Evolutionary conservation across 2,329 filamentous ascomycete genomes (phyloP).

Genomic region (Aspergillus hortae): DNA sequence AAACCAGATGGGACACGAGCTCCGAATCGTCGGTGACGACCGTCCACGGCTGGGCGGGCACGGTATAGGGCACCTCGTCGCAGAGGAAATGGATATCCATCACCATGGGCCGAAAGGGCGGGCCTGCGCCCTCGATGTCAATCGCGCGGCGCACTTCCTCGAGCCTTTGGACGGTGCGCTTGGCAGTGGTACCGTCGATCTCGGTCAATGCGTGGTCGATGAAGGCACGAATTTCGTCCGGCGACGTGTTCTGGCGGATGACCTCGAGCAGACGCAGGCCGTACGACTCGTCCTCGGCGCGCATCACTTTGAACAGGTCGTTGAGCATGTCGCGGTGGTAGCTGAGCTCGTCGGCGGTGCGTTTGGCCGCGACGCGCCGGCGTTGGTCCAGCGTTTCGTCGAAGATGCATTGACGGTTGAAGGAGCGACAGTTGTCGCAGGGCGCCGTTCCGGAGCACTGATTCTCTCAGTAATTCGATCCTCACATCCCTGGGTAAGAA

Average conservation of each 20-base stretch:
- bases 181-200: constrained; percentile 14
- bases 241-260: constrained; percentile 32
- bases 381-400: constrained; percentile 59
- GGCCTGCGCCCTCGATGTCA: constrained; percentile 28
- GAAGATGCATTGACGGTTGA: constrained; percentile 46
- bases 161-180: constrained; percentile 19
- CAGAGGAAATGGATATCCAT: constrained; percentile 41
- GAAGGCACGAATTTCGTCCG: constrained; percentile 34
- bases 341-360: constrained; percentile 37
- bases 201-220: constrained; percentile 28
- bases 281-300: constrained; percentile 28
- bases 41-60: constrained; percentile 64
- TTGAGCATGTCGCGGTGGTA: constrained; percentile 39
- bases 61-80: constrained; percentile 30
- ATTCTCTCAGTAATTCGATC: neutral
- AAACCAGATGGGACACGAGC: constrained; percentile 75
- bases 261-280: constrained; percentile 29
- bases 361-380: constrained; percentile 38
- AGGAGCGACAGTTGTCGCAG: constrained; percentile 37
- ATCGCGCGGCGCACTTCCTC: constrained; percentile 28
- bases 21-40: constrained; percentile 70
- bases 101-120: constrained; percentile 34
- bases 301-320: constrained; percentile 34
- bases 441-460: constrained; percentile 37
- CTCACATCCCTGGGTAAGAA: neutral